phyloP scores from a whole-genome alignment of 352 stramenopile species.

The Phytophthora podocarpi region DNA sequence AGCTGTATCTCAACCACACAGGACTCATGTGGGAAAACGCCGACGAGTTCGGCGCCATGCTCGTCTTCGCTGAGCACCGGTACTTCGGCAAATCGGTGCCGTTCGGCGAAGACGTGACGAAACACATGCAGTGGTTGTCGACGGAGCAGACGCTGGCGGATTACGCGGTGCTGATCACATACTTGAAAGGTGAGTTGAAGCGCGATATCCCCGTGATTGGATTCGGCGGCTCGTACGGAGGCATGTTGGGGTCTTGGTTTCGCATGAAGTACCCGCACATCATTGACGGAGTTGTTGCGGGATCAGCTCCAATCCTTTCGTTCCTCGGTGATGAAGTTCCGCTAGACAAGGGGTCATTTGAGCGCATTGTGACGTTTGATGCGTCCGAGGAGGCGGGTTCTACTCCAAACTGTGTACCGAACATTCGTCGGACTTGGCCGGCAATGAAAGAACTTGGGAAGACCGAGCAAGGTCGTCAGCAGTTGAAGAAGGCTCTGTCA shows the following conservation, averaged over 20 bases:
- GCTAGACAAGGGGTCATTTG: conserved; percentile 74
- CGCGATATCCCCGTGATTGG: conserved; percentile 62
- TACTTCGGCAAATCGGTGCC: conserved; percentile 95
- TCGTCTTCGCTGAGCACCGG: conserved; percentile 97
- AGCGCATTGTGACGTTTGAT: conserved; percentile 74
- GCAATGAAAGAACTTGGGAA: conserved; percentile 58
- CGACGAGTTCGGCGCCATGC: conserved; percentile 83
- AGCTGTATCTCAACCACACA: conserved; percentile 96
- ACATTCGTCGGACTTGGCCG: conserved; percentile 74
- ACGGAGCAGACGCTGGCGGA: conserved; percentile 87
- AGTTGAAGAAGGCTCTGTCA: conserved; percentile 45
- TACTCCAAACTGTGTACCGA: conserved; percentile 68
- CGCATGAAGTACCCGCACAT: conserved; percentile 80
- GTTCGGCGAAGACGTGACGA: conserved; percentile 66
- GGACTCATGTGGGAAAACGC: conserved; percentile 97
- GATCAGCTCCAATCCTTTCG: conserved; percentile 64
- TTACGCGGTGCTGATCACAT: conserved; percentile 61
- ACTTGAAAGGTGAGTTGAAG: conserved; percentile 54
- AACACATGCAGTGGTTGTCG: conserved; percentile 79
- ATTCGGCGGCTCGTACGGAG: conserved; percentile 81
- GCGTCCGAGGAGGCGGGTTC: conserved; percentile 71
- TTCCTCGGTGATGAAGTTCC: conserved; percentile 62
- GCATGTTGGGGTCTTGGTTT: conserved; percentile 78
- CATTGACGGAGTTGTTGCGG: conserved; percentile 68
- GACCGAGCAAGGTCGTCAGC: conserved; percentile 48